Percentiles rank a stretch among this genome's conserved stretches.
Conservation (phyloP, 495 filamentous ascomycete species). For the Daldinia grandis region DNA sequence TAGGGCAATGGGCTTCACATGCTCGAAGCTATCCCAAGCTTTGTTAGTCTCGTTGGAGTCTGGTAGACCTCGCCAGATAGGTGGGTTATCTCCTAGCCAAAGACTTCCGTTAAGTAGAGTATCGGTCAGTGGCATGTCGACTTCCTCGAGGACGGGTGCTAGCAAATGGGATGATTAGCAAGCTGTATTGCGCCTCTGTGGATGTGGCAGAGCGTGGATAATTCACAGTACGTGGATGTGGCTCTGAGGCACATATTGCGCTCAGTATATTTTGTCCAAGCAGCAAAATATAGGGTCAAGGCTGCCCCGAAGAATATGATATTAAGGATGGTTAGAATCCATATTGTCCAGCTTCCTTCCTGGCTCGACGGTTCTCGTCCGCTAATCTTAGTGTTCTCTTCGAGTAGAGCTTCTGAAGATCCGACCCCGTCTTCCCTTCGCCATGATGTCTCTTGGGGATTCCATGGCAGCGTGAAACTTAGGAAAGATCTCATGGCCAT, state of each 20-base stretch:
- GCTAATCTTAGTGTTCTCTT: background rate
- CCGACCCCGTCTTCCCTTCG: conserved; percentile 1
- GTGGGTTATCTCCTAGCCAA: conserved; percentile 16
- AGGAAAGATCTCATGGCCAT: background rate
- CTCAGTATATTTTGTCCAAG: conserved; percentile 16
- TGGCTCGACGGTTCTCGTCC: background rate
- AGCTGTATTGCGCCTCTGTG: background rate
- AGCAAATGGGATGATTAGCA: background rate
- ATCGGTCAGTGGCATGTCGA: conserved; percentile 17
- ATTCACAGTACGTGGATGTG: conserved; percentile 28
- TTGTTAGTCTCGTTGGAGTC: conserved; percentile 14
- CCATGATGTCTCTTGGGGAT: background rate
- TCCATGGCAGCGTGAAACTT: background rate
- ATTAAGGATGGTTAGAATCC: conserved; percentile 11
- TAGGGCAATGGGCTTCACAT: conserved; percentile 27
- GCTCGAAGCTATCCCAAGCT: conserved; percentile 17
- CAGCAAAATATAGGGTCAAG: conserved; percentile 11
- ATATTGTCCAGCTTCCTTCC: background rate
- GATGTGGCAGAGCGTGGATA: background rate
- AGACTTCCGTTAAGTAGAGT: conserved; percentile 27
- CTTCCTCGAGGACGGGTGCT: conserved; percentile 31
- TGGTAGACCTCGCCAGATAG: conserved; percentile 16
- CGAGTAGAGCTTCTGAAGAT: conserved; percentile 17
- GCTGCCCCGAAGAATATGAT: conserved; percentile 2
- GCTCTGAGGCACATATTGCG: conserved; percentile 24